A percentile compares a stretch with the other conserved stretches of the same genome.
These are phyloP conservation scores for Metschnikowia cerradonensis DNA, from an alignment of 805 yeast genomes.

Conservation along the genomic window DNA sequence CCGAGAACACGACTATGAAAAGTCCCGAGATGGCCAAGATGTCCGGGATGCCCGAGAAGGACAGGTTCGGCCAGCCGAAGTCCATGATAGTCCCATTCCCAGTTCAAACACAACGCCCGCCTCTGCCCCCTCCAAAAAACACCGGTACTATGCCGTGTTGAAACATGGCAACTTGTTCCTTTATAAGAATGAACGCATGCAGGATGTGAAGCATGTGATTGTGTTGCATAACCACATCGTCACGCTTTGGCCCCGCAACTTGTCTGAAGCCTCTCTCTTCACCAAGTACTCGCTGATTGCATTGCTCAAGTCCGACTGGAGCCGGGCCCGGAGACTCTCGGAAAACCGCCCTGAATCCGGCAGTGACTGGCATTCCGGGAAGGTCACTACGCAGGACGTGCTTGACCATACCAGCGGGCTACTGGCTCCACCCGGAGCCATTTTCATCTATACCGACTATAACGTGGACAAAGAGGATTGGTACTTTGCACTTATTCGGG, in stretches of 20 bases:
- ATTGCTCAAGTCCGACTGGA: slow-evolving; percentile 48
- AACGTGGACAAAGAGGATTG: slow-evolving; percentile 88
- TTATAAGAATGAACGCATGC: slow-evolving; percentile 66
- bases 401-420: slow-evolving; percentile 19
- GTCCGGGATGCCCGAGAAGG: background rate
- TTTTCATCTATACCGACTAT: slow-evolving; percentile 69
- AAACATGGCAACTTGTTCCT: slow-evolving; percentile 86
- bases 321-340: slow-evolving; percentile 19
- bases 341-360: slow-evolving; percentile 14
- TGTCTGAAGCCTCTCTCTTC: slow-evolving; percentile 74
- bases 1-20: too few species aligned
- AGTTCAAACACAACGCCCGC: background rate
- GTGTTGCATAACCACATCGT: slow-evolving; percentile 69
- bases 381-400: slow-evolving; percentile 24
- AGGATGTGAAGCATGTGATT: slow-evolving; percentile 72
- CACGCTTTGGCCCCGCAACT: slow-evolving; percentile 77
- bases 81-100: background rate
- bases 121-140: slow-evolving; percentile 37
- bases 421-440: slow-evolving; percentile 37
- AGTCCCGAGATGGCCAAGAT: too few species aligned
- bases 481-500: slow-evolving; percentile 81
- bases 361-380: slow-evolving; percentile 9
- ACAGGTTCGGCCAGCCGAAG: background rate
- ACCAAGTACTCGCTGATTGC: slow-evolving; percentile 79
- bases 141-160: slow-evolving; percentile 63